Evolutionary conservation across 2,329 filamentous ascomycete species (phyloP).

Genomic region (Fusarium falciforme): DNA sequence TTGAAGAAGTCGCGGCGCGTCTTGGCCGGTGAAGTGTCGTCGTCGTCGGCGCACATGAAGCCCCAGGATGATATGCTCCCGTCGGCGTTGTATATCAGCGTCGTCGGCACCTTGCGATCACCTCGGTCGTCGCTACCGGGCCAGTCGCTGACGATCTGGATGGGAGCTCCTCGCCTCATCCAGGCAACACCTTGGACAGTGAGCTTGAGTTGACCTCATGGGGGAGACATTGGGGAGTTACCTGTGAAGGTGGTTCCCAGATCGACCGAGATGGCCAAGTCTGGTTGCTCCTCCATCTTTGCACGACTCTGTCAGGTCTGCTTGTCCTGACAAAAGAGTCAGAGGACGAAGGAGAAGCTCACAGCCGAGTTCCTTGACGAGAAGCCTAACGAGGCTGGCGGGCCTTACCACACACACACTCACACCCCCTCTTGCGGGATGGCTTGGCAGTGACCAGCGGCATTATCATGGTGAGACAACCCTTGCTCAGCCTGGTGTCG

Average conservation of each 20-base stretch:
- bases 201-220: neutral
- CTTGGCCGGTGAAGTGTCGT: constrained; percentile 48
- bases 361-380: neutral
- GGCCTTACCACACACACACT: neutral
- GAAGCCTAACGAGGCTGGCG: neutral
- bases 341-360: neutral
- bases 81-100: constrained; percentile 59
- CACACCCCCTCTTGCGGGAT: neutral
- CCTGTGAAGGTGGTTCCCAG: constrained; percentile 61
- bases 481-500: constrained; percentile 1
- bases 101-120: constrained; percentile 67
- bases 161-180: constrained; percentile 54
- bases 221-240: constrained; percentile 17
- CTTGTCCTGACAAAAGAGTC: neutral
- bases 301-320: neutral
- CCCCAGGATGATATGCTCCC: constrained; percentile 62
- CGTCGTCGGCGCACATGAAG: constrained; percentile 61
- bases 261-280: constrained; percentile 57
- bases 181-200: constrained; percentile 48
- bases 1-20: constrained; percentile 64
- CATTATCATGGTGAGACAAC: neutral
- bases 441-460: neutral
- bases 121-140: constrained; percentile 63
- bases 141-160: constrained; percentile 64
- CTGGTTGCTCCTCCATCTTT: constrained; percentile 44